Conservation (phyloP, 805 yeast genomes). For the Cyberlindnera sargentensis region DNA sequence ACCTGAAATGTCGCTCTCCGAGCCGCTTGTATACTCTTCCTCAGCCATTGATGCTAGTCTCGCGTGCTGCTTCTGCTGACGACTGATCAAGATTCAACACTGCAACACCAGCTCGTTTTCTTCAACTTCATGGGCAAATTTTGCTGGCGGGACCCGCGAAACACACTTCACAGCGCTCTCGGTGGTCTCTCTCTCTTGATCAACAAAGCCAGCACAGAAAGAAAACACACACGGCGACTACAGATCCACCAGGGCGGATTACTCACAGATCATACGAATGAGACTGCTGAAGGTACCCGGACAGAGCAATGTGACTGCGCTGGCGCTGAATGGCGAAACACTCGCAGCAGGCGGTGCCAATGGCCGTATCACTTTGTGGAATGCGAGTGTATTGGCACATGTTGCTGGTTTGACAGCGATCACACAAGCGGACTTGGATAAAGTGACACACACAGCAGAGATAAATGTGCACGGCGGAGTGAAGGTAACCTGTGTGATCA, state of each 20-base stretch:
- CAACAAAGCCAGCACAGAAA: not conserved
- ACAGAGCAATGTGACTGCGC: conserved; percentile 5
- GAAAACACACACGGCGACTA: too few species aligned
- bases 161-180: too few species aligned
- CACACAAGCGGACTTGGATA: conserved; percentile 1
- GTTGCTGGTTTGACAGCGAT: conserved; percentile 10
- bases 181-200: too few species aligned
- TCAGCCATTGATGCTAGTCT: not conserved
- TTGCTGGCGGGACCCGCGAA: too few species aligned
- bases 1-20: conserved; percentile 28
- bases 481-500: conserved; percentile 6
- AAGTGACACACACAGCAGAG: conserved; percentile 2
- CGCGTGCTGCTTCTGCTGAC: too few species aligned
- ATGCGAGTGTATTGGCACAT: conserved; percentile 4
- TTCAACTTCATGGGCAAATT: too few species aligned
- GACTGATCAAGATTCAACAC: too few species aligned
- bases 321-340: conserved; percentile 1
- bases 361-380: conserved; percentile 17
- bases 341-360: not conserved
- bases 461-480: conserved; percentile 4
- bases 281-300: conserved; percentile 18
- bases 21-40: conserved; percentile 31
- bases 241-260: not conserved
- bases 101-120: too few species aligned
- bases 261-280: not conserved